A percentile compares a stretch with the other conserved stretches of the same genome.
phyloP scores from a whole-genome alignment of 371 early-diverging fungal species.

The Mortierella sp. region DNA sequence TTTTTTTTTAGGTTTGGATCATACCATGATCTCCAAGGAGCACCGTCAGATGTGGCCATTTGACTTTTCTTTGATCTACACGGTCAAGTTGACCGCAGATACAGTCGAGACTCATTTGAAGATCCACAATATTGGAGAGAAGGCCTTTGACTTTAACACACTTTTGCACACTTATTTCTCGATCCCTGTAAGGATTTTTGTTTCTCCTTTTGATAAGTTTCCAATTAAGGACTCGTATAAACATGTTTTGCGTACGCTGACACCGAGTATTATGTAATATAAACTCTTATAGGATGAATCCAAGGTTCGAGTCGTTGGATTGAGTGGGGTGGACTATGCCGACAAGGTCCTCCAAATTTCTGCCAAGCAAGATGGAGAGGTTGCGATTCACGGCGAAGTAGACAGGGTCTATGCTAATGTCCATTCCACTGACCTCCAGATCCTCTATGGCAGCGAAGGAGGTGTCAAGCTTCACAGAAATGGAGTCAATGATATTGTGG shows the following conservation, averaged over 20 bases:
- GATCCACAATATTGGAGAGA: slow-evolving; percentile 79
- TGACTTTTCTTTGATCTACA: slow-evolving; percentile 84
- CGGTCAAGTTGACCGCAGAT: slow-evolving; percentile 79
- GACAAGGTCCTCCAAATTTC: slow-evolving; percentile 87
- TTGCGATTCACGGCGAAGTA: slow-evolving; percentile 66
- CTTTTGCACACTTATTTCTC: slow-evolving; percentile 93
- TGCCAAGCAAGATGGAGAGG: slow-evolving; percentile 86
- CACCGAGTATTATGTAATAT: not conserved
- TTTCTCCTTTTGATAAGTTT: not conserved
- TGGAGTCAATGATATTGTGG: slow-evolving; percentile 69
- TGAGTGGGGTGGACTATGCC: slow-evolving; percentile 67
- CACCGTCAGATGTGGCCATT: slow-evolving; percentile 74
- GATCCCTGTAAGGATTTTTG: slow-evolving; percentile 66
- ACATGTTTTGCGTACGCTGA: not conserved
- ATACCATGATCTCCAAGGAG: slow-evolving; percentile 69
- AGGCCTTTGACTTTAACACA: slow-evolving; percentile 84
- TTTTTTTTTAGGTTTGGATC: slow-evolving; percentile 63
- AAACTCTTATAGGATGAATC: slow-evolving; percentile 65
- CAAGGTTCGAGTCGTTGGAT: slow-evolving; percentile 72
- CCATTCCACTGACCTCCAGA: slow-evolving; percentile 61
- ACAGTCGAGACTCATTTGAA: slow-evolving; percentile 76
- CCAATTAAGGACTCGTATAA: not conserved
- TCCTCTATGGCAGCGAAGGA: slow-evolving; percentile 36
- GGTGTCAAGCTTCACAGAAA: slow-evolving; percentile 26
- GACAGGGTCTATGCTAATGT: slow-evolving; percentile 63